phyloP scores from a whole-genome alignment of 2,329 filamentous ascomycete species.

The Aspergillus eucalypticola region DNA sequence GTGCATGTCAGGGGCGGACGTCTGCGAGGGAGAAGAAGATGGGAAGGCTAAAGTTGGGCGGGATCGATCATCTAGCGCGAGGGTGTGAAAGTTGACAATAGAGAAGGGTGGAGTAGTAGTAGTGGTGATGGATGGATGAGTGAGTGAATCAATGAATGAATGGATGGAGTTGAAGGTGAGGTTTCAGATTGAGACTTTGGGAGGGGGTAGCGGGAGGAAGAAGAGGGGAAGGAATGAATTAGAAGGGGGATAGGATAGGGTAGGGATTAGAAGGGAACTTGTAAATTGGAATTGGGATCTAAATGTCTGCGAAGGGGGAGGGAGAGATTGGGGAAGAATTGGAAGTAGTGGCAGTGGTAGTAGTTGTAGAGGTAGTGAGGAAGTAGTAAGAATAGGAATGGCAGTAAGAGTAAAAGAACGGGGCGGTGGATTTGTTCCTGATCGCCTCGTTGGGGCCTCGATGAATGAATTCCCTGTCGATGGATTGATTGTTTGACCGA shows the following conservation, averaged over 20 bases:
- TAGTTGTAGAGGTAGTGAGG: not conserved
- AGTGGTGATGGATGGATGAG: too few relatives aligned
- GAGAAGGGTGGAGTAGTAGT: not conserved
- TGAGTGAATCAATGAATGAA: too few relatives aligned
- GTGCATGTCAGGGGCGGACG: constrained; percentile 25
- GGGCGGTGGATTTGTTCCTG: not conserved
- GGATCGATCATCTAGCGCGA: constrained; percentile 12
- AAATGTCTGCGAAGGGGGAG: too few relatives aligned
- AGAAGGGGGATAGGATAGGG: too few relatives aligned
- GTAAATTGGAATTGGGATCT: too few relatives aligned
- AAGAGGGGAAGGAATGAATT: too few relatives aligned
- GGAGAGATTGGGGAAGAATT: too few relatives aligned
- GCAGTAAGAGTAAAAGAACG: not conserved
- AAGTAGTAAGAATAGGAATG: not conserved
- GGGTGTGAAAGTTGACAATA: not conserved
- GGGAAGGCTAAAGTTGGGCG: not conserved
- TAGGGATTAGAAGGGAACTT: too few relatives aligned
- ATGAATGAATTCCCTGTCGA: not conserved
- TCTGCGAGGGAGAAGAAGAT: constrained; percentile 5
- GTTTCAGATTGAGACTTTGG: not conserved
- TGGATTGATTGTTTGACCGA: constrained; percentile 13
- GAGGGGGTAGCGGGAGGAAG: too few relatives aligned
- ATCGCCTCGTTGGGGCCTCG: not conserved
- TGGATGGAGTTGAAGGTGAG: not conserved
- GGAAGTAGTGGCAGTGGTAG: too few relatives aligned